A percentile compares a stretch with the other conserved stretches of the same genome.
These are phyloP conservation scores for Talaromyces sp. DNA, from an alignment of 2,329 filamentous ascomycete species.

Conservation along the genomic window DNA sequence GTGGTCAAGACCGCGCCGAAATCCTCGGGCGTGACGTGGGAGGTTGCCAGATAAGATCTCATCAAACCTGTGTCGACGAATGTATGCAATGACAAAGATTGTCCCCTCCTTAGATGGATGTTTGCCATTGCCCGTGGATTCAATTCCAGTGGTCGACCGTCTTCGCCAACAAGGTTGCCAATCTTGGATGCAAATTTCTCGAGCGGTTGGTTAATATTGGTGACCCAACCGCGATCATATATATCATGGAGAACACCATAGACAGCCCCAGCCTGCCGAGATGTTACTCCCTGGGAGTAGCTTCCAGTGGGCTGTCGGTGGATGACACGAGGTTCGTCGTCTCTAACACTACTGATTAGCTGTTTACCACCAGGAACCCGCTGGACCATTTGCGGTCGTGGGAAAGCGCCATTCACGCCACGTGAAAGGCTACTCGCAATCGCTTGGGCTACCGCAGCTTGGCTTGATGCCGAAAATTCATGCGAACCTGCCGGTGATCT, in stretches of 20 bases:
- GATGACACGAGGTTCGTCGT: background rate
- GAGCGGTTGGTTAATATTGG: background rate
- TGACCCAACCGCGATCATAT: background rate
- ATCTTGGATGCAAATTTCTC: background rate
- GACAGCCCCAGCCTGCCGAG: background rate
- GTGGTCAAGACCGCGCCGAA: background rate
- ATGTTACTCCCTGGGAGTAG: background rate
- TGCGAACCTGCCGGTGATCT: background rate
- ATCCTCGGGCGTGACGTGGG: background rate
- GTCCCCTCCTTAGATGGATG: background rate
- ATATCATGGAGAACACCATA: background rate
- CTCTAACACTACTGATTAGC: background rate
- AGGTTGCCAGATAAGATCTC: background rate
- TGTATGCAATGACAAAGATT: background rate
- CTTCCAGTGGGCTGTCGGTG: background rate
- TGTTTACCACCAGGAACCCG: background rate
- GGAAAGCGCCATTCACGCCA: background rate
- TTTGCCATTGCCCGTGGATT: background rate
- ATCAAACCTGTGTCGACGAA: background rate
- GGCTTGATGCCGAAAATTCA: background rate
- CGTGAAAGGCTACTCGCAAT: background rate
- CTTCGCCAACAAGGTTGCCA: background rate
- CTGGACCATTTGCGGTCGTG: background rate
- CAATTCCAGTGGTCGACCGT: background rate
- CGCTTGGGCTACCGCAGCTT: background rate